These are phyloP conservation scores for Phylloporus sp. DNA, from an alignment of 768 basidiomycete species.

Conservation along the genomic window DNA sequence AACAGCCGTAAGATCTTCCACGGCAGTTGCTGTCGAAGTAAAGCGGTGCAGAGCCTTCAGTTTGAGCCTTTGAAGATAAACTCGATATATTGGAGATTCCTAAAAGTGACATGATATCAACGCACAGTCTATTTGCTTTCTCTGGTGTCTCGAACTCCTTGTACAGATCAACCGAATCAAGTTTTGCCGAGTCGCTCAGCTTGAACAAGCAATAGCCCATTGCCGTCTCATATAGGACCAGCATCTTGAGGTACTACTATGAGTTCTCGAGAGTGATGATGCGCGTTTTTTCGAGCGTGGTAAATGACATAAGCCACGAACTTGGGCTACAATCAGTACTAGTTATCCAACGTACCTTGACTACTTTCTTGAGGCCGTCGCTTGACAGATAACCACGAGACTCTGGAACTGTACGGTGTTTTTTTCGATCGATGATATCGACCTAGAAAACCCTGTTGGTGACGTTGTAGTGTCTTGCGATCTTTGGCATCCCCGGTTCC, in stretches of 20 bases:
- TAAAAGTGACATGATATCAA: slow-evolving; percentile 16
- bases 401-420: background rate
- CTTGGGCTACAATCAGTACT: too few species aligned
- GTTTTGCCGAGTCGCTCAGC: slow-evolving; percentile 82
- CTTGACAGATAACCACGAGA: background rate
- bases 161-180: slow-evolving; percentile 82
- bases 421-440: background rate
- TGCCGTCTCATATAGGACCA: slow-evolving; percentile 94
- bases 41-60: slow-evolving; percentile 95
- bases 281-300: slow-evolving; percentile 32
- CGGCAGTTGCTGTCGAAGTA: slow-evolving; percentile 92
- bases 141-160: slow-evolving; percentile 93
- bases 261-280: background rate
- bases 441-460: background rate
- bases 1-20: slow-evolving; percentile 92
- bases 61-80: slow-evolving; percentile 62
- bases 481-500: background rate
- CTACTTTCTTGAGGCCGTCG: background rate
- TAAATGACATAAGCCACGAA: slow-evolving; percentile 20
- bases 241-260: slow-evolving; percentile 49
- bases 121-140: slow-evolving; percentile 88
- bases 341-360: background rate
- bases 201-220: slow-evolving; percentile 99
- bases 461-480: background rate
- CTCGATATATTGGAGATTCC: slow-evolving; percentile 8